phyloP scores from a whole-genome alignment of 2,329 filamentous ascomycete genomes.

The Metarhizium robertsii region DNA sequence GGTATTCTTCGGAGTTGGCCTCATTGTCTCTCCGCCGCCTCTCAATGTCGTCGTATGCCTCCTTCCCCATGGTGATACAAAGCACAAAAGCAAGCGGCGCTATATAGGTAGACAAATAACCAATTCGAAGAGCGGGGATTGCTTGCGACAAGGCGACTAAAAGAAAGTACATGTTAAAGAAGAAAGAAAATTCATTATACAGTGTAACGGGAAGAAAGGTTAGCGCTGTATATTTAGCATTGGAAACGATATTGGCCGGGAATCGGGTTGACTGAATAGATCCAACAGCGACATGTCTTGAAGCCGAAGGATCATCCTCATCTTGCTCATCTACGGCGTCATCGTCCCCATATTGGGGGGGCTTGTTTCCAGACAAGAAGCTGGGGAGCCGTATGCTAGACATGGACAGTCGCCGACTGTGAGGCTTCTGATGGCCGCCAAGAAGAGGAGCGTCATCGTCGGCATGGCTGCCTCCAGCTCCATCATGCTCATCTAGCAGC shows the following conservation, averaged over 20 bases:
- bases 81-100: conserved; percentile 88
- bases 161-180: conserved; percentile 99
- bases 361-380: conserved; percentile 43
- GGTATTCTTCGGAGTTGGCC: conserved; percentile 87
- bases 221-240: conserved; percentile 94
- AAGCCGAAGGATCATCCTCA: conserved; percentile 57
- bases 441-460: conserved; percentile 68
- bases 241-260: conserved; percentile 85
- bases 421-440: conserved; percentile 25
- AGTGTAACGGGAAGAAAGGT: conserved; percentile 90
- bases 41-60: conserved; percentile 88
- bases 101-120: conserved; percentile 90
- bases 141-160: conserved; percentile 90
- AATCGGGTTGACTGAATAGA: conserved; percentile 65
- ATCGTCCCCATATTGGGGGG: conserved; percentile 15
- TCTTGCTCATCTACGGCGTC: conserved; percentile 39
- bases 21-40: conserved; percentile 80
- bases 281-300: conserved; percentile 68
- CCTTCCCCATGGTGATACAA: conserved; percentile 86
- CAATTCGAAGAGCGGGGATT: conserved; percentile 81
- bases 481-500: conserved; percentile 55
- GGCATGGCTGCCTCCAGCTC: conserved; percentile 51
- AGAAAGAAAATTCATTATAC: conserved; percentile 99
- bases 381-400: conserved; percentile 55
- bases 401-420: conserved; percentile 22